Conservation (phyloP, 148 eudicot species). For the Linanthus parryae region DNA sequence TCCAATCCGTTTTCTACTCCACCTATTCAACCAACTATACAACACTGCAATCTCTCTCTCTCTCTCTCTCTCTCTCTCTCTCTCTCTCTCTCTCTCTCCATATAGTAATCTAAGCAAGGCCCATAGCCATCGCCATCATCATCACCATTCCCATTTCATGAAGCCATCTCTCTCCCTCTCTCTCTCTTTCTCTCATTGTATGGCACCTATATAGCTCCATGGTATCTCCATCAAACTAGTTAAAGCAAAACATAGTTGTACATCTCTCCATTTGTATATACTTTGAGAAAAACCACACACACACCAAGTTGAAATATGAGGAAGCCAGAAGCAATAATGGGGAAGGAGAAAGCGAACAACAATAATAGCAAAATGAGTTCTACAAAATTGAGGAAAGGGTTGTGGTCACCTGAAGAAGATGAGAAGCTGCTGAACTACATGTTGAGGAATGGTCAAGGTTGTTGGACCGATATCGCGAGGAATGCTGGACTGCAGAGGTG, state of each 20-base stretch:
- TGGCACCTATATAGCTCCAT: slow-evolving; percentile 18
- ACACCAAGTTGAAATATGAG: slow-evolving; percentile 31
- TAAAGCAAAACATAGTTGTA: too few relatives aligned
- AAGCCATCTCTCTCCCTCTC: slow-evolving; percentile 28
- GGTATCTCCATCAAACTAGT: slow-evolving; percentile 29
- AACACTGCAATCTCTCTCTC: slow-evolving; percentile 12
- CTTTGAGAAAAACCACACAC: background rate
- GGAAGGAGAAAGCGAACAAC: slow-evolving; percentile 16
- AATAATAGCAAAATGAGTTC: slow-evolving; percentile 14
- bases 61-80: background rate
- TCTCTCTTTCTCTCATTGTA: slow-evolving; percentile 12
- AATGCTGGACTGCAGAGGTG: slow-evolving; percentile 67
- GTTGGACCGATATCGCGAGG: slow-evolving; percentile 77
- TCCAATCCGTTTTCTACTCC: slow-evolving; percentile 55
- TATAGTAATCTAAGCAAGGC: slow-evolving; percentile 24
- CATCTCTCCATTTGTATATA: background rate
- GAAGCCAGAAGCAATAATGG: slow-evolving; percentile 33
- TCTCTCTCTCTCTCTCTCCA: slow-evolving; percentile 12
- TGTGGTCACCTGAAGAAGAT: slow-evolving; percentile 87
- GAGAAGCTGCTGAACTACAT: slow-evolving; percentile 70
- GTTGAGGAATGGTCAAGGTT: slow-evolving; percentile 61
- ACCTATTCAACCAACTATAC: slow-evolving; percentile 23
- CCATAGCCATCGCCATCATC: slow-evolving; percentile 44
- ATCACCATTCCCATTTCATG: slow-evolving; percentile 51
- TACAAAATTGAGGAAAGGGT: slow-evolving; percentile 53